Evolutionary conservation across 768 basidiomycete genomes (phyloP).

Genomic region (Russula ochroleuca): DNA sequence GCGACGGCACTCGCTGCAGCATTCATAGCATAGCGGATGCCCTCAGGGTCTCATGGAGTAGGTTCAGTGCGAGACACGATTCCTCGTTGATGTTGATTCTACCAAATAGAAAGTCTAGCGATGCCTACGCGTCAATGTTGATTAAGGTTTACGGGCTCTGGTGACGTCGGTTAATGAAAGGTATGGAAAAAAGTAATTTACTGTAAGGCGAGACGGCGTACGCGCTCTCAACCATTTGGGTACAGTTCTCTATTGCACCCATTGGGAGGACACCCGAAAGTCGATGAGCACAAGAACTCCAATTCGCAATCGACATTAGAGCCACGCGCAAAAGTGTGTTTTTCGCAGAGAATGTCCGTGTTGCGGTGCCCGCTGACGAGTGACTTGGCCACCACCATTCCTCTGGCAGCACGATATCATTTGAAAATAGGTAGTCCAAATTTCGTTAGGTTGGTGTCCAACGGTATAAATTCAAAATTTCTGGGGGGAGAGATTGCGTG

Average conservation of each 20-base stretch:
- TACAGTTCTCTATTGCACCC: conserved; percentile 54
- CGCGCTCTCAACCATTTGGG: conserved; percentile 69
- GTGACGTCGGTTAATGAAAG: background rate
- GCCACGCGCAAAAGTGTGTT: conserved; percentile 62
- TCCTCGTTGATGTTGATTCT: conserved; percentile 48
- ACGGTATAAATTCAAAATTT: no score
- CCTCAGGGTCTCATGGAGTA: conserved; percentile 59
- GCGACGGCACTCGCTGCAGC: no score
- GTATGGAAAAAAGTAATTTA: background rate
- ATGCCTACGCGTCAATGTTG: conserved; percentile 9
- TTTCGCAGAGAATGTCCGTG: no score
- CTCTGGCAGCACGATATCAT: no score
- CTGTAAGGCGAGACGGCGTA: conserved; percentile 4
- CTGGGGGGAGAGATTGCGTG: background rate
- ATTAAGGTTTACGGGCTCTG: background rate
- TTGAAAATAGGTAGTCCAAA: no score
- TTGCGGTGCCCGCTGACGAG: no score
- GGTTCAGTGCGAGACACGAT: conserved; percentile 59
- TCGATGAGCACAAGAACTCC: conserved; percentile 64
- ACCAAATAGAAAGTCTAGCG: conserved; percentile 63
- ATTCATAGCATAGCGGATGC: no score
- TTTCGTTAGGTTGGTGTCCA: background rate
- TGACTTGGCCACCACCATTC: no score
- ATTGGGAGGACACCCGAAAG: conserved; percentile 59
- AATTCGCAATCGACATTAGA: conserved; percentile 64